Evolutionary conservation across 2,329 filamentous ascomycete species (phyloP), one percentile per base, ranked within the genome.

Genomic region (Lachnellula cervina): DNA sequence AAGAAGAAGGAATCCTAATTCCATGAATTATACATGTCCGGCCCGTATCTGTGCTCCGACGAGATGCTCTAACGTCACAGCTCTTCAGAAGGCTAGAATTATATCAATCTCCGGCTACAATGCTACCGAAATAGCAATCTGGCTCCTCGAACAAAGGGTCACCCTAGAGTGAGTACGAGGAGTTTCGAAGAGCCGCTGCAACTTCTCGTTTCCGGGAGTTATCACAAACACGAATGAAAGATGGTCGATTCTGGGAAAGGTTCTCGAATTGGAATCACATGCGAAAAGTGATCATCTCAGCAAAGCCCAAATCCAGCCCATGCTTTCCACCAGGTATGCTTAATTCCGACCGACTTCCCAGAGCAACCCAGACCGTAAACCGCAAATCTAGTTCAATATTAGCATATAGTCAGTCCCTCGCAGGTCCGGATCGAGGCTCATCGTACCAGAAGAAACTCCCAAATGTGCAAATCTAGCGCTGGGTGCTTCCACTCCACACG

Each of bases 401-500:
- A 67, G 65, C 57, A 55, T 56, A 56, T 4, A 16, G 38, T 11
- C n/a, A 16, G 38, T 11, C n/a, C 32, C 37, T 34, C 42, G 16
- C 46, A 35, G 17, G 17, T 51, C 17, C 51, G 40, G 21, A 44
- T 6, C 43, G 53, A 43, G 19, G n/a, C 40, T 28, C 14, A 16
- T 45, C 65, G 45, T 67, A 70, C 66, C 66, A 57, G 54, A 66
- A 64, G 57, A 59, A 64, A 64, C 58, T 58, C 62, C 60, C 55
- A 54, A 59, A 62, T 61, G 62, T 64, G 57, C 58, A 32, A 32
- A 62, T 65, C 69, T 71, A 71, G 66, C 69, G 62, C 58, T 70
- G 68, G 52, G 51, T 63, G 65, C 65, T 68, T 62, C 67, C 88
- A 79, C 84, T 89, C 94, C 94, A 99, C 75, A 99, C 94, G 75